Conservation (phyloP, 2,329 filamentous ascomycete species). For the Cylindrodendrum hubeiense region DNA sequence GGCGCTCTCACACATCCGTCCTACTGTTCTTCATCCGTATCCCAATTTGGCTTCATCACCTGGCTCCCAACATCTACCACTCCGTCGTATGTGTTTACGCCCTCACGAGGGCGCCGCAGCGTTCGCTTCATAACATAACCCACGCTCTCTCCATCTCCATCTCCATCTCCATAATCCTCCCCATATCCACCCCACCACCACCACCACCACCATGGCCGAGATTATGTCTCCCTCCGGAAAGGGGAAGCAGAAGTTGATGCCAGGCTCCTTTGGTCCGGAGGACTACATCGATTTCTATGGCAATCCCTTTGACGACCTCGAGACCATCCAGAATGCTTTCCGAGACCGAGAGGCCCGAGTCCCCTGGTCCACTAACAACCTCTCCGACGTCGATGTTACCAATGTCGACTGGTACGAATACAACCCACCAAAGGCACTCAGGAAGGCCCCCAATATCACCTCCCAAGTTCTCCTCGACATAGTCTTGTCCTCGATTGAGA, state of each 20-base stretch:
- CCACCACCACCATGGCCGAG: conserved; percentile 4
- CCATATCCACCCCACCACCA: no score
- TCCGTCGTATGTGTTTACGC: conserved; percentile 2
- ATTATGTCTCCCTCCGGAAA: conserved; percentile 24
- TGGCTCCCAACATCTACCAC: neutral
- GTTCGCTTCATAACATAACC: neutral
- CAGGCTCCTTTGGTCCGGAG: conserved; percentile 47
- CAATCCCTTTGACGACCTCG: conserved; percentile 45
- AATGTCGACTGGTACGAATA: conserved; percentile 61
- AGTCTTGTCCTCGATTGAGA: conserved; percentile 59
- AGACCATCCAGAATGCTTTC: conserved; percentile 41
- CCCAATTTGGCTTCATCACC: neutral
- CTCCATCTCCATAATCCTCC: neutral
- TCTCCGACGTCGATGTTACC: conserved; percentile 40
- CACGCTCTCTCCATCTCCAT: neutral
- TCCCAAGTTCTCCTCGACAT: conserved; percentile 57
- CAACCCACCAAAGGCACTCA: conserved; percentile 59
- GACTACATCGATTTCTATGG: conserved; percentile 47
- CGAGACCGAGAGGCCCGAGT: conserved; percentile 30
- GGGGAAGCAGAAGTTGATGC: conserved; percentile 39
- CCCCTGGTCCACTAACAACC: conserved; percentile 39
- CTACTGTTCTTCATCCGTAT: neutral
- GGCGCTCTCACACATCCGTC: neutral
- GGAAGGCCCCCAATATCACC: conserved; percentile 51
- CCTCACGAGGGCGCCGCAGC: conserved; percentile 10